phyloP scores from a whole-genome alignment of 2,329 filamentous ascomycete genomes.

The Aspergillus sp. region DNA sequence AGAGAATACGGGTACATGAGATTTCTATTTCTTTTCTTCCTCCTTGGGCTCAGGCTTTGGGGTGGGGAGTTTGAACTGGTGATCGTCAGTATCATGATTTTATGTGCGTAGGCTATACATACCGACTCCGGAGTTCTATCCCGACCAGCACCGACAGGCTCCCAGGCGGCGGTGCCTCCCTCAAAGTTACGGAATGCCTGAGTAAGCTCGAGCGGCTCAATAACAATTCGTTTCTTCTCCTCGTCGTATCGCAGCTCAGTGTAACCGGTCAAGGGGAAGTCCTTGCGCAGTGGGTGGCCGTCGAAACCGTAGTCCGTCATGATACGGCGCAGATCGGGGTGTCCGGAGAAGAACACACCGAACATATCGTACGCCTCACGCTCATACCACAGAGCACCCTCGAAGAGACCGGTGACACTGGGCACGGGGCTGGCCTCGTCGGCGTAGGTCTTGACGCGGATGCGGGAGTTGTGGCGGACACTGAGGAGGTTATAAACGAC shows the following conservation, averaged over 20 bases:
- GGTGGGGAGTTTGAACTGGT: slow-evolving; percentile 86
- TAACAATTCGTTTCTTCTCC: slow-evolving; percentile 99
- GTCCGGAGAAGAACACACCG: slow-evolving; percentile 93
- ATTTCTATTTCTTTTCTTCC: slow-evolving; percentile 83
- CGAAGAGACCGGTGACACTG: slow-evolving; percentile 81
- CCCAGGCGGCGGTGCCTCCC: slow-evolving; percentile 75
- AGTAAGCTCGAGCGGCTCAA: slow-evolving; percentile 95
- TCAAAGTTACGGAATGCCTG: slow-evolving; percentile 99
- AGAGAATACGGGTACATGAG: slow-evolving; percentile 41
- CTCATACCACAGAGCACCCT: slow-evolving; percentile 99
- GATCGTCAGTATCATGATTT: slow-evolving; percentile 2
- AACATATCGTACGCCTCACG: slow-evolving; percentile 97
- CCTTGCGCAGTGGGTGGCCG: slow-evolving; percentile 94
- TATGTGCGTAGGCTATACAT: slow-evolving; percentile 37
- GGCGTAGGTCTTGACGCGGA: slow-evolving; percentile 98
- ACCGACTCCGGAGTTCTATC: slow-evolving; percentile 77
- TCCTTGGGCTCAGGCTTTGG: slow-evolving; percentile 93
- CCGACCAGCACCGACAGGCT: slow-evolving; percentile 71
- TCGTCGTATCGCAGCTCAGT: slow-evolving; percentile 98
- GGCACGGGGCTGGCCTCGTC: slow-evolving; percentile 94
- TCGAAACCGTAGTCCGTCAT: slow-evolving; percentile 99
- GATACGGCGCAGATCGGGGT: slow-evolving; percentile 94
- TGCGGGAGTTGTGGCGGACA: slow-evolving; percentile 93
- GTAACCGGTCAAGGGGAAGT: slow-evolving; percentile 97
- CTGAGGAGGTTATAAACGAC: slow-evolving; percentile 97